phyloP scores from a whole-genome alignment of 495 filamentous ascomycete species.

The Aspergillus ostianus region DNA sequence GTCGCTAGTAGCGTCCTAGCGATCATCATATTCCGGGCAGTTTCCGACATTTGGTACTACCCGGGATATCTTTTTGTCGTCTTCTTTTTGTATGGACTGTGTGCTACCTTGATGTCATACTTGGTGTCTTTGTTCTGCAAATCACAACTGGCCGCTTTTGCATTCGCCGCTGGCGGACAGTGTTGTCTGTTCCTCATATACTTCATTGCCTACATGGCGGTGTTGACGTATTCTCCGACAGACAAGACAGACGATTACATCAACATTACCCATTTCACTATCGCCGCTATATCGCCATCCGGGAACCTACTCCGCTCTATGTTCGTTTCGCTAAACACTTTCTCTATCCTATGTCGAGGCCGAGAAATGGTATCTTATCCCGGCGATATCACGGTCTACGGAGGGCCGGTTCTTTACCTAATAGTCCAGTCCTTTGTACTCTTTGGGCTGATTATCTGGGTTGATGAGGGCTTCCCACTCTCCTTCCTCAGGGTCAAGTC shows the following conservation, averaged over 20 bases:
- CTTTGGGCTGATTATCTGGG: slow-evolving; percentile 66
- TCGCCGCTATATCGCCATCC: slow-evolving; percentile 66
- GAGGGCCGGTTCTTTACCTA: slow-evolving; percentile 75
- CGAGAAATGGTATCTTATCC: slow-evolving; percentile 61
- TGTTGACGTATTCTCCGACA: slow-evolving; percentile 65
- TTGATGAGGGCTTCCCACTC: slow-evolving; percentile 62
- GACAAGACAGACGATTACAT: slow-evolving; percentile 58
- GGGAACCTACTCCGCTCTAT: slow-evolving; percentile 66
- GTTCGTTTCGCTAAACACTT: slow-evolving; percentile 74
- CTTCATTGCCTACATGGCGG: slow-evolving; percentile 67
- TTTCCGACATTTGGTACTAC: slow-evolving; percentile 66
- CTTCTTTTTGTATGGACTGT: slow-evolving; percentile 71
- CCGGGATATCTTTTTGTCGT: slow-evolving; percentile 74
- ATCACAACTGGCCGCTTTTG: slow-evolving; percentile 71
- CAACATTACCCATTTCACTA: slow-evolving; percentile 62
- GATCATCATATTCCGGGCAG: slow-evolving; percentile 60
- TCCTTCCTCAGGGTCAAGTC: slow-evolving; percentile 36
- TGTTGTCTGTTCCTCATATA: slow-evolving; percentile 73
- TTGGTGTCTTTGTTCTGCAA: slow-evolving; percentile 66
- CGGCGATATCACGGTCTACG: slow-evolving; percentile 68
- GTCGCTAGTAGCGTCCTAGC: slow-evolving; percentile 56
- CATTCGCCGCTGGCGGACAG: slow-evolving; percentile 71
- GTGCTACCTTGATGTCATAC: slow-evolving; percentile 69
- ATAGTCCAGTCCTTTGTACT: slow-evolving; percentile 65
- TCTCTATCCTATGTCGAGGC: slow-evolving; percentile 67